Evolutionary conservation across 2,329 filamentous ascomycete genomes (phyloP).

Genomic region (Incumbomyces lentus): DNA sequence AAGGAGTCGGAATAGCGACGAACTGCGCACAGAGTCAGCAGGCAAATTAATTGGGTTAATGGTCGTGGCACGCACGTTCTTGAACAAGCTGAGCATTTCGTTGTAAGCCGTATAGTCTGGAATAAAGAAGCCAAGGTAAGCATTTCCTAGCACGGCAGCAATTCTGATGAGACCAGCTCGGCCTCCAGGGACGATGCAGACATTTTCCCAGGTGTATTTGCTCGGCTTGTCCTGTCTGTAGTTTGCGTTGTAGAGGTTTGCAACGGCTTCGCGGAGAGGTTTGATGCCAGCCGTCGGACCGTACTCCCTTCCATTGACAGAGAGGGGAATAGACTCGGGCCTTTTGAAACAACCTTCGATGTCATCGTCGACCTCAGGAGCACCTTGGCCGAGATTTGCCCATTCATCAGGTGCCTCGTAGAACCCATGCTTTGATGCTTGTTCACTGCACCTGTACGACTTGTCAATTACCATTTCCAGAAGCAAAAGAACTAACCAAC

Average conservation of each 20-base stretch:
- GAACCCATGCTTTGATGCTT: slow-evolving; percentile 81
- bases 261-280: slow-evolving; percentile 77
- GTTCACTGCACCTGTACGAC: slow-evolving; percentile 33
- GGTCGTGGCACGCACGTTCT: slow-evolving; percentile 43
- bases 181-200: slow-evolving; percentile 79
- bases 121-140: slow-evolving; percentile 88
- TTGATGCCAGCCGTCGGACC: slow-evolving; percentile 91
- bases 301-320: slow-evolving; percentile 73
- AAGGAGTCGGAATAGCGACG: slow-evolving; percentile 73
- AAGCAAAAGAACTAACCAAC: slow-evolving; percentile 29
- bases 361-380: slow-evolving; percentile 86
- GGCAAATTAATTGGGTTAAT: neutral
- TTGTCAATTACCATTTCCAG: no score
- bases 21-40: slow-evolving; percentile 44
- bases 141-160: slow-evolving; percentile 83
- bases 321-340: slow-evolving; percentile 67
- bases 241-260: slow-evolving; percentile 83
- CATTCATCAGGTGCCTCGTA: slow-evolving; percentile 69
- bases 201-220: slow-evolving; percentile 95
- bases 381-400: slow-evolving; percentile 91
- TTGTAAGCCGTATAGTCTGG: slow-evolving; percentile 96
- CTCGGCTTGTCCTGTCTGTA: slow-evolving; percentile 79
- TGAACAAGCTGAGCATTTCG: slow-evolving; percentile 91
- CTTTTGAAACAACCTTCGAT: slow-evolving; percentile 82
- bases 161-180: slow-evolving; percentile 89